These are phyloP conservation scores for Andrographis paniculata DNA, from an alignment of 305 asterid species.

Conservation along the genomic window DNA sequence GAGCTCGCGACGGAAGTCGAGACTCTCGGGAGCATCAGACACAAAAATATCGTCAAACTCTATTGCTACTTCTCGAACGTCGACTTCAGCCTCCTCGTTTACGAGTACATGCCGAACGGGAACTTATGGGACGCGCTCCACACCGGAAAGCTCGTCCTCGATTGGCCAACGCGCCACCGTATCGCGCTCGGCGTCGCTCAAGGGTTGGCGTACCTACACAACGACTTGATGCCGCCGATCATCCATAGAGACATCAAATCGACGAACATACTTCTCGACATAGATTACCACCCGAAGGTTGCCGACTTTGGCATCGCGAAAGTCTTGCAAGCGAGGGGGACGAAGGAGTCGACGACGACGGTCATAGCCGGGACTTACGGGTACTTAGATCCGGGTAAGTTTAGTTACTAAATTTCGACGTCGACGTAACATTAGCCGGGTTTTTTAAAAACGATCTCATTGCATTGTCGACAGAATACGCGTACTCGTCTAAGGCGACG, in stretches of 20 bases:
- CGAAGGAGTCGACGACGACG: conserved; percentile 57
- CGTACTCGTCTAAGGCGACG: conserved; percentile 81
- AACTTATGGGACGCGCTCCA: conserved; percentile 87
- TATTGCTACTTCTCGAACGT: conserved; percentile 65
- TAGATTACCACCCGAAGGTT: conserved; percentile 63
- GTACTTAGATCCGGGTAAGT: conserved; percentile 90
- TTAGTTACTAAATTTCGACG: background rate
- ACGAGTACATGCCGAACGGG: conserved; percentile 84
- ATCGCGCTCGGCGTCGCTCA: conserved; percentile 76
- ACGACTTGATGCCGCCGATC: conserved; percentile 67
- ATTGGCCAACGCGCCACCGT: conserved; percentile 76
- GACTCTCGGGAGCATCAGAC: conserved; percentile 83
- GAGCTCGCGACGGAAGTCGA: conserved; percentile 80
- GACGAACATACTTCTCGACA: conserved; percentile 69
- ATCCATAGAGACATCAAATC: conserved; percentile 87
- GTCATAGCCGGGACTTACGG: conserved; percentile 88
- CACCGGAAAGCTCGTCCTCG: conserved; percentile 37
- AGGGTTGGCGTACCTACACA: conserved; percentile 86
- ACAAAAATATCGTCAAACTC: conserved; percentile 84
- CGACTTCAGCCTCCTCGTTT: conserved; percentile 63
- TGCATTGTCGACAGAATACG: conserved; percentile 46
- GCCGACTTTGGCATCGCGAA: conserved; percentile 94
- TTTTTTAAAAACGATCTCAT: background rate
- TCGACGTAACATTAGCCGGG: background rate
- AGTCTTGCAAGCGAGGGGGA: conserved; percentile 66